These are phyloP conservation scores for Parietaria judaica DNA, from an alignment of 306 rosid genomes.

Conservation along the genomic window DNA sequence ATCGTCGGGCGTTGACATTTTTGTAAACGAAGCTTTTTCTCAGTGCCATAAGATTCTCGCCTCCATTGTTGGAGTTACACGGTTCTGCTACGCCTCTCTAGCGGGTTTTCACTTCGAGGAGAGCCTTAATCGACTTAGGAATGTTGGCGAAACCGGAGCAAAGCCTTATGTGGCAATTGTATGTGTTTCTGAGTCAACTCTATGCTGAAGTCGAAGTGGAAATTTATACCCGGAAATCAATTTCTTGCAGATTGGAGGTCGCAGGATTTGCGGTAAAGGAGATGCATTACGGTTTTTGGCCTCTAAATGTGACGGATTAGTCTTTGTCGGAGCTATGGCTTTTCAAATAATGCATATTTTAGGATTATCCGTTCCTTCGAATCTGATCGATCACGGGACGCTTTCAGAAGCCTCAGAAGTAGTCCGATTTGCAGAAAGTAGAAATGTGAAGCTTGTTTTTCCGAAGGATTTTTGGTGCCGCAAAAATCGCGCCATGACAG, in stretches of 20 bases:
- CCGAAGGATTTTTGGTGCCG: slow-evolving; percentile 85
- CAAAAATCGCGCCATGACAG: slow-evolving; percentile 34
- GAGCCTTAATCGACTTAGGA: slow-evolving; percentile 42
- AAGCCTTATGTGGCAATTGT: slow-evolving; percentile 85
- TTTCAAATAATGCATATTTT: slow-evolving; percentile 82
- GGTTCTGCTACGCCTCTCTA: slow-evolving; percentile 59
- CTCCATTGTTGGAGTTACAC: slow-evolving; percentile 77
- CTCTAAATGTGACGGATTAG: slow-evolving; percentile 58
- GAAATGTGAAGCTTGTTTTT: slow-evolving; percentile 43
- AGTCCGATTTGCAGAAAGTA: slow-evolving; percentile 40
- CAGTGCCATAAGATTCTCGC: slow-evolving; percentile 75
- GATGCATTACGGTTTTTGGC: slow-evolving; percentile 66
- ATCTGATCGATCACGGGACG: slow-evolving; percentile 43
- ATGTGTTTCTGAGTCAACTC: slow-evolving; percentile 22
- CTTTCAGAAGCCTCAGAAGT: slow-evolving; percentile 43
- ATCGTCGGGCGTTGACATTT: slow-evolving; percentile 66
- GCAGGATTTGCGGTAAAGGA: slow-evolving; percentile 50
- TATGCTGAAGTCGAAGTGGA: not conserved
- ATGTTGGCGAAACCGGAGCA: slow-evolving; percentile 32
- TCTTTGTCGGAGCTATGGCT: slow-evolving; percentile 83
- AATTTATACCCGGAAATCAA: not conserved
- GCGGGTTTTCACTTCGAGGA: slow-evolving; percentile 90
- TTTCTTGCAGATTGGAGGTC: slow-evolving; percentile 76
- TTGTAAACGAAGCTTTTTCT: slow-evolving; percentile 79
- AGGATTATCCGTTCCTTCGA: slow-evolving; percentile 48